Conservation (phyloP, 2,329 filamentous ascomycete species). For the Alternaria rosae region DNA sequence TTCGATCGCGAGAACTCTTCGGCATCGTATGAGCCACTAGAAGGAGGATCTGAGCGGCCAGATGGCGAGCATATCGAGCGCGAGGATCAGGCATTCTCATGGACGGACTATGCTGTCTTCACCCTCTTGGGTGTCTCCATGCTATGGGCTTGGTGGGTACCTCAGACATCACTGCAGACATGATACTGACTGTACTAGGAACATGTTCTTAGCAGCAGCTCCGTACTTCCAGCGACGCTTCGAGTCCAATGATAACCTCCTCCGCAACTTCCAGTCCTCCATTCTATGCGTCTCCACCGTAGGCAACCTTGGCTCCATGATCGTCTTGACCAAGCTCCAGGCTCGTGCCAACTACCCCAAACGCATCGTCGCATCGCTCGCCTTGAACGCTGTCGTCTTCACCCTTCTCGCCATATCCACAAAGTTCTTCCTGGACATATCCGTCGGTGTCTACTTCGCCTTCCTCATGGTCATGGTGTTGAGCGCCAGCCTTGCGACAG, state of each 20-base stretch:
- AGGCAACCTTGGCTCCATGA: constrained; percentile 78
- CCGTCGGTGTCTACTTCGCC: constrained; percentile 73
- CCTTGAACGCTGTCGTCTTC: constrained; percentile 81
- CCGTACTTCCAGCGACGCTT: constrained; percentile 93
- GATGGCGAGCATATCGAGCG: constrained; percentile 45
- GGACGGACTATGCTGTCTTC: constrained; percentile 87
- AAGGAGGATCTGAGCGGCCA: constrained; percentile 45
- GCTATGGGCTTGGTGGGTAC: constrained; percentile 90
- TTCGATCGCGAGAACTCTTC: constrained; percentile 37
- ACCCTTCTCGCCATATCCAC: constrained; percentile 82
- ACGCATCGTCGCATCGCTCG: constrained; percentile 79
- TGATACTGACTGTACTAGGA: constrained; percentile 64
- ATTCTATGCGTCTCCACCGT: constrained; percentile 87
- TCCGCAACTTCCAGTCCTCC: constrained; percentile 85
- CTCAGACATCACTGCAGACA: not conserved
- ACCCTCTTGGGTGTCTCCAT: constrained; percentile 86
- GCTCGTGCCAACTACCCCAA: constrained; percentile 84
- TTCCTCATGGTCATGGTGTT: constrained; percentile 87
- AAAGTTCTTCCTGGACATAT: constrained; percentile 67
- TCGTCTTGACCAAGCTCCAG: constrained; percentile 82
- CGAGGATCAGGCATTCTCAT: constrained; percentile 69
- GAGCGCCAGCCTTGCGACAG: constrained; percentile 78
- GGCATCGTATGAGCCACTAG: constrained; percentile 48
- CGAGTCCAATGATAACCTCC: constrained; percentile 71
- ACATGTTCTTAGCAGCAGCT: constrained; percentile 96